Evolutionary conservation across 1,284 basidiomycete species (phyloP).

Genomic region (Apiotrichum domesticum): DNA sequence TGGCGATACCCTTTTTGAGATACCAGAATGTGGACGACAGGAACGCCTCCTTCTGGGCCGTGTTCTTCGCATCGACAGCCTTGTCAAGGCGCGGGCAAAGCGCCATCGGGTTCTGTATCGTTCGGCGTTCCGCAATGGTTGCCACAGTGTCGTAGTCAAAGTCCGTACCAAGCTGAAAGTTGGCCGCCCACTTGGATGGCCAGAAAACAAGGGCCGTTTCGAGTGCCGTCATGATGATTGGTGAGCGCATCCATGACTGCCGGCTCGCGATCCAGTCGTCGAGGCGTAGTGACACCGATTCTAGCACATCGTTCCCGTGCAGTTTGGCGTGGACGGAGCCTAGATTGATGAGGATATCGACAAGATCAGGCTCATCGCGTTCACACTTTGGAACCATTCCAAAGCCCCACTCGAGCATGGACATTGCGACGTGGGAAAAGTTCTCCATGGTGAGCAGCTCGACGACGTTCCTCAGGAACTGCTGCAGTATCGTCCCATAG

Average conservation of each 20-base stretch:
- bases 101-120: conserved; percentile 16
- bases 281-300: background rate
- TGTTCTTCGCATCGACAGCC: background rate
- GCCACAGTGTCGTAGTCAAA: conserved; percentile 14
- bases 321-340: conserved; percentile 15
- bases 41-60: conserved; percentile 14
- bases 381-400: conserved; percentile 27
- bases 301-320: background rate
- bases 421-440: conserved; percentile 61
- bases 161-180: conserved; percentile 6
- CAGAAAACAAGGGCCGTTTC: conserved; percentile 25
- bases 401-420: conserved; percentile 72
- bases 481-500: conserved; percentile 56
- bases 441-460: conserved; percentile 64
- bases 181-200: conserved; percentile 17
- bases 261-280: conserved; percentile 2
- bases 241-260: conserved; percentile 12
- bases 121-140: conserved; percentile 3
- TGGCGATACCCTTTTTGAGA: conserved; percentile 66
- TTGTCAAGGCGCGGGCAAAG: conserved; percentile 14
- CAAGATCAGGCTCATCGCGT: conserved; percentile 5
- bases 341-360: conserved; percentile 27
- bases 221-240: conserved; percentile 9
- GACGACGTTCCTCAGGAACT: conserved; percentile 62
- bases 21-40: conserved; percentile 64